Conservation (phyloP, 164 flowering plant species). For the Piper betle region DNA sequence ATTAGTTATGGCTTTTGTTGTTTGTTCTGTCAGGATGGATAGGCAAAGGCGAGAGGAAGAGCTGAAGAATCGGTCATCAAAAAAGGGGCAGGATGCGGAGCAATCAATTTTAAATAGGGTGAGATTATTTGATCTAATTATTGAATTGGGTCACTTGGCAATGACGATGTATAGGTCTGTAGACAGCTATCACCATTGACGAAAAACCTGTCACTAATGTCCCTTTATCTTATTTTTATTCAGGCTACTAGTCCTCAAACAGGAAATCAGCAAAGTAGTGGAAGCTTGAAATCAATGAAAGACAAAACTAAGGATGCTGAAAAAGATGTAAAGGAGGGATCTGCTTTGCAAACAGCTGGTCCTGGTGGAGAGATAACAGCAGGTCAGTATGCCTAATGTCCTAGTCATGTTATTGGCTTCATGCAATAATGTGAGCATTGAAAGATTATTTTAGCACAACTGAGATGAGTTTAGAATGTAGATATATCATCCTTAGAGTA, state of each 20-base stretch:
- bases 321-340: constrained; percentile 65
- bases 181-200: background rate
- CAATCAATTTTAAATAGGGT: constrained; percentile 75
- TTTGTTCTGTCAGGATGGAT: constrained; percentile 59
- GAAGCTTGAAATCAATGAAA: constrained; percentile 80
- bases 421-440: background rate
- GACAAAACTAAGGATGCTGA: constrained; percentile 63
- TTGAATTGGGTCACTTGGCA: background rate
- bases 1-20: background rate
- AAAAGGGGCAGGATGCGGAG: constrained; percentile 75
- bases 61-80: constrained; percentile 53
- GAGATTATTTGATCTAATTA: constrained; percentile 1
- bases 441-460: too few relatives aligned
- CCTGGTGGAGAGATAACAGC: constrained; percentile 93
- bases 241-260: constrained; percentile 97
- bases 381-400: constrained; percentile 29
- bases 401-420: background rate
- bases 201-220: background rate
- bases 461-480: too few relatives aligned
- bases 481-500: too few relatives aligned
- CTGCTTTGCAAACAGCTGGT: constrained; percentile 77
- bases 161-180: background rate
- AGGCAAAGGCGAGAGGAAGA: constrained; percentile 97
- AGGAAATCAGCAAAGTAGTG: constrained; percentile 56
- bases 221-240: background rate